Evolutionary conservation across 2,329 filamentous ascomycete genomes (phyloP).

Genomic region (Paraconiothyrium sp.): DNA sequence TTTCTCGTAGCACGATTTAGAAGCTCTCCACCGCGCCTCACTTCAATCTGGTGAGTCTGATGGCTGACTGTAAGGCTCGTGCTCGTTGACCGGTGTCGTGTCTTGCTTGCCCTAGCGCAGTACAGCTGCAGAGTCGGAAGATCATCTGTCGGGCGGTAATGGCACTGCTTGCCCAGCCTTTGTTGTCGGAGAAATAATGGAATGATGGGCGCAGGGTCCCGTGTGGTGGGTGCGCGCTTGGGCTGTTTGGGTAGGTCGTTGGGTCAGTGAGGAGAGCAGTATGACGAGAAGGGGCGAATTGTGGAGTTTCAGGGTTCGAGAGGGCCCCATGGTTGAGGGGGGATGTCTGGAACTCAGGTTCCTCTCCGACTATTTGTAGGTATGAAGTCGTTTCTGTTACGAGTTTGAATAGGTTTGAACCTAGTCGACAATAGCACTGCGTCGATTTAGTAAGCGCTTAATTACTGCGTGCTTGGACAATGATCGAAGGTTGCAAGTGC

Average conservation of each 20-base stretch:
- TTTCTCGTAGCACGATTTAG: constrained; percentile 19
- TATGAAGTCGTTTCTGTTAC: not conserved
- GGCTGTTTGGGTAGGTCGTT: constrained; percentile 10
- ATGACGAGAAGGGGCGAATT: not conserved
- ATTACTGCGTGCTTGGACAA: not conserved
- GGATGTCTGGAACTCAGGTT: not conserved
- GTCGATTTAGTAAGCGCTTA: not conserved
- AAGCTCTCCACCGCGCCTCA: constrained; percentile 13
- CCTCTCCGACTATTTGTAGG: not conserved
- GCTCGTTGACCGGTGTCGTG: constrained; percentile 10
- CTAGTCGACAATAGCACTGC: too few relatives aligned
- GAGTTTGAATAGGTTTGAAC: too few relatives aligned
- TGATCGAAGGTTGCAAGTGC: not conserved
- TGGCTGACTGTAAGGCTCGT: constrained; percentile 9
- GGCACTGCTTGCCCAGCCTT: not conserved
- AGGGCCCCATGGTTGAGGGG: constrained; percentile 1
- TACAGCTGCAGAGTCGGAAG: constrained; percentile 8
- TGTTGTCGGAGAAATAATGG: constrained; percentile 1
- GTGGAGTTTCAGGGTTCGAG: constrained; percentile 9
- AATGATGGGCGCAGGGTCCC: not conserved
- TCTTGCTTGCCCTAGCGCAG: not conserved
- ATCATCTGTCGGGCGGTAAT: constrained; percentile 7
- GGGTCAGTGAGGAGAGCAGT: not conserved
- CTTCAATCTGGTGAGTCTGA: constrained; percentile 11
- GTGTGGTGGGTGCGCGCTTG: not conserved